phyloP scores from a whole-genome alignment of 768 basidiomycete genomes.

The Xanthoconium stramineum region DNA sequence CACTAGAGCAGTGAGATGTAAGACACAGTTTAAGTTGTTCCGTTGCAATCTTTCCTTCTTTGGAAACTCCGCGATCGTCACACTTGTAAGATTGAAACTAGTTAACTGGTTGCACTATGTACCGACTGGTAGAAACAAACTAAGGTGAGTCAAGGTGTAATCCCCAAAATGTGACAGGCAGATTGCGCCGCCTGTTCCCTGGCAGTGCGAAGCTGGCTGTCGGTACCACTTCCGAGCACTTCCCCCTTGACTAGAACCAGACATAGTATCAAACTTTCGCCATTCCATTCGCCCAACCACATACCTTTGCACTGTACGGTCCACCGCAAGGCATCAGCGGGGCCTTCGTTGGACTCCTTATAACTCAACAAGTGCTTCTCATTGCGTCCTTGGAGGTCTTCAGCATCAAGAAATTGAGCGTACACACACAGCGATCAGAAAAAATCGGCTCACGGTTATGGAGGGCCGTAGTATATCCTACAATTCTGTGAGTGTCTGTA shows the following conservation, averaged over 20 bases:
- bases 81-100: background rate
- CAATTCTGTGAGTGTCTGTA: constrained; percentile 9
- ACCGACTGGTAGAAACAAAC: background rate
- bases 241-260: constrained; percentile 43
- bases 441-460: constrained; percentile 44
- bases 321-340: constrained; percentile 44
- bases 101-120: background rate
- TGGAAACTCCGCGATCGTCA: constrained; percentile 28
- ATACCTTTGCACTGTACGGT: constrained; percentile 56
- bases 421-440: background rate
- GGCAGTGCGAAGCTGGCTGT: constrained; percentile 42
- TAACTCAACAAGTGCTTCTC: constrained; percentile 38
- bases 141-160: constrained; percentile 6
- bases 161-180: constrained; percentile 37
- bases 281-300: constrained; percentile 9
- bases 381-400: constrained; percentile 38
- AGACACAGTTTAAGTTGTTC: constrained; percentile 3
- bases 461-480: constrained; percentile 34
- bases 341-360: constrained; percentile 40
- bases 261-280: background rate
- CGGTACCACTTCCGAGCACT: constrained; percentile 46
- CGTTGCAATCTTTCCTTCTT: constrained; percentile 12
- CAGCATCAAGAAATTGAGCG: background rate
- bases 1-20: background rate
- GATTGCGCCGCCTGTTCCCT: constrained; percentile 46